These are phyloP conservation scores for Phytomonas francai DNA, from an alignment of 208 protist genomes.

Conservation along the genomic window DNA sequence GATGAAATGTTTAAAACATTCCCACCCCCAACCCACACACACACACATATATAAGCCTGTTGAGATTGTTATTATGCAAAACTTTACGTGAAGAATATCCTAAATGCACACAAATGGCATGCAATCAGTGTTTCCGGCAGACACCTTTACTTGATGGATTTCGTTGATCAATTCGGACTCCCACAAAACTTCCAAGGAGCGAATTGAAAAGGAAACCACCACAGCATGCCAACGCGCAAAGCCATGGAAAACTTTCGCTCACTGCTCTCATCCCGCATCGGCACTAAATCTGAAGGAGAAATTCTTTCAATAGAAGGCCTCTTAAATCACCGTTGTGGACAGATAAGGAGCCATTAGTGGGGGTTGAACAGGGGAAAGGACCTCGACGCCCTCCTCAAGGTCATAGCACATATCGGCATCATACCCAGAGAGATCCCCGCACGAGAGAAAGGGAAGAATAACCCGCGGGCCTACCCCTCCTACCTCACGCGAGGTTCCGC, in stretches of 20 bases:
- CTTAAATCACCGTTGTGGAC: neutral
- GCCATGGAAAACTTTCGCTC: too few species aligned
- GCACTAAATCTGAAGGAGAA: too few species aligned
- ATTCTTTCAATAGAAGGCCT: neutral
- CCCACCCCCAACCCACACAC: neutral
- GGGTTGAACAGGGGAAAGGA: slow-evolving; percentile 65
- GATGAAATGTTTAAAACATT: too few species aligned
- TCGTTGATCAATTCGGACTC: too few species aligned
- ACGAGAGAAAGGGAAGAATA: slow-evolving; percentile 95
- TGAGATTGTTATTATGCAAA: neutral
- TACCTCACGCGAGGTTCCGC: neutral
- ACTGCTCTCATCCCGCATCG: too few species aligned
- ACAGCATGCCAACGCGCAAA: too few species aligned
- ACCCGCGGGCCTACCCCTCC: slow-evolving; percentile 9
- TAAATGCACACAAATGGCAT: too few species aligned
- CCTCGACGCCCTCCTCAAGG: slow-evolving; percentile 15
- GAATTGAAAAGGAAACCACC: too few species aligned
- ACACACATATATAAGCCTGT: neutral
- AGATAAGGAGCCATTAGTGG: slow-evolving; percentile 75
- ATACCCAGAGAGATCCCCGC: slow-evolving; percentile 93
- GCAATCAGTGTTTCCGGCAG: too few species aligned
- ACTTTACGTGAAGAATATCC: too few species aligned
- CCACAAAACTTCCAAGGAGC: too few species aligned
- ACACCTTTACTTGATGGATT: too few species aligned
- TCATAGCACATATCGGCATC: slow-evolving; percentile 92